Percentiles rank a stretch among this genome's conserved stretches.
These are phyloP conservation scores for Gleditsia sinensis DNA, from an alignment of 306 rosid genomes.

Conservation along the genomic window DNA sequence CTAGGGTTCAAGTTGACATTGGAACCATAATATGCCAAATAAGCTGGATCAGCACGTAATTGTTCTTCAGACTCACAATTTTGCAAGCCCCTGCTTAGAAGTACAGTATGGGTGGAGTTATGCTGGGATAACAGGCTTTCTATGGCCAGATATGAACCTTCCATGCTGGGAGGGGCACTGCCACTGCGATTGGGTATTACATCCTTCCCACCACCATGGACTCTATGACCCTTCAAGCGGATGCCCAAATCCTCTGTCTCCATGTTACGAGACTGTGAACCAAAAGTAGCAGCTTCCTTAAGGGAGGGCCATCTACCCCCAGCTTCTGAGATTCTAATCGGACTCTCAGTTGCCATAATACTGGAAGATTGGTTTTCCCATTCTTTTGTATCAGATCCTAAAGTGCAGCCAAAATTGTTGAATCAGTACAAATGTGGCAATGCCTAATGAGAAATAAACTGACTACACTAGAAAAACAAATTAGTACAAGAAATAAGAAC, in stretches of 20 bases:
- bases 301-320: constrained; percentile 72
- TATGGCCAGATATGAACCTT: constrained; percentile 66
- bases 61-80: constrained; percentile 57
- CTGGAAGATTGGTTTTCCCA: constrained; percentile 28
- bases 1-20: constrained; percentile 73
- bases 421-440: constrained; percentile 19
- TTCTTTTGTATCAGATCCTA: constrained; percentile 39
- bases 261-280: constrained; percentile 43
- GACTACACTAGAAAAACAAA: background rate
- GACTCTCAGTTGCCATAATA: constrained; percentile 75
- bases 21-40: constrained; percentile 54
- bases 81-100: constrained; percentile 48
- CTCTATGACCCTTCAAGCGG: constrained; percentile 54
- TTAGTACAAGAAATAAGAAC: background rate
- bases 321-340: constrained; percentile 70
- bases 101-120: constrained; percentile 38
- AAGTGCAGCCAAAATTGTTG: constrained; percentile 12
- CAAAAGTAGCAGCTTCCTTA: constrained; percentile 47
- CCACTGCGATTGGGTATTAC: constrained; percentile 73
- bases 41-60: constrained; percentile 56
- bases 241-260: constrained; percentile 60
- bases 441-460: background rate
- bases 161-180: constrained; percentile 86
- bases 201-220: constrained; percentile 49
- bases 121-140: constrained; percentile 54